phyloP scores from a whole-genome alignment of 2,329 filamentous ascomycete genomes.

The Emydomyces testavorans region DNA sequence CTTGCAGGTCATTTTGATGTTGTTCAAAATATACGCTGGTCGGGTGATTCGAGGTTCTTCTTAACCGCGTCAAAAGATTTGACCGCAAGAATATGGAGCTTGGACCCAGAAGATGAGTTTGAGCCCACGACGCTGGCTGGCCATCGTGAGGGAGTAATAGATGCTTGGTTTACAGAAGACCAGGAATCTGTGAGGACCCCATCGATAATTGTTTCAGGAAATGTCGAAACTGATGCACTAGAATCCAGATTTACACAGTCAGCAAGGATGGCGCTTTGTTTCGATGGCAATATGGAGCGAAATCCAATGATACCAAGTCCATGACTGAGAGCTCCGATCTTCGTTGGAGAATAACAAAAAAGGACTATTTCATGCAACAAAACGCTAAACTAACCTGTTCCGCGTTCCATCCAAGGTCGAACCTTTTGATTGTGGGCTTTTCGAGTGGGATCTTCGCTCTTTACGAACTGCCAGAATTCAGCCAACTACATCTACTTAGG shows the following conservation, averaged over 20 bases:
- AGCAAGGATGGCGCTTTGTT: constrained; percentile 97
- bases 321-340: constrained; percentile 54
- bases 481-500: constrained; percentile 74
- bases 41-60: constrained; percentile 89
- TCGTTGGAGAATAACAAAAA: constrained; percentile 82
- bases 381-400: constrained; percentile 78
- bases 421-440: constrained; percentile 91
- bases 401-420: constrained; percentile 74
- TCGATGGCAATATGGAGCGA: constrained; percentile 70
- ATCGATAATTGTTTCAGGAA: not conserved
- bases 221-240: constrained; percentile 5
- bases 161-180: constrained; percentile 92
- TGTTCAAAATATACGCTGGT: constrained; percentile 84
- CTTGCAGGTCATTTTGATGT: constrained; percentile 82
- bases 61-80: constrained; percentile 84
- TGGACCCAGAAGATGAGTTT: constrained; percentile 77
- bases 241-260: constrained; percentile 73
- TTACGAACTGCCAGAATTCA: constrained; percentile 93
- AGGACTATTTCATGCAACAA: constrained; percentile 88
- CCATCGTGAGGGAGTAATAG: constrained; percentile 78
- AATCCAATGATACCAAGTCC: constrained; percentile 50
- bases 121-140: constrained; percentile 79
- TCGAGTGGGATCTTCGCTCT: constrained; percentile 88
- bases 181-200: constrained; percentile 57
- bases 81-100: constrained; percentile 88